Conservation (phyloP, 2,329 filamentous ascomycete species). For the Stachybotrys echinatus region DNA sequence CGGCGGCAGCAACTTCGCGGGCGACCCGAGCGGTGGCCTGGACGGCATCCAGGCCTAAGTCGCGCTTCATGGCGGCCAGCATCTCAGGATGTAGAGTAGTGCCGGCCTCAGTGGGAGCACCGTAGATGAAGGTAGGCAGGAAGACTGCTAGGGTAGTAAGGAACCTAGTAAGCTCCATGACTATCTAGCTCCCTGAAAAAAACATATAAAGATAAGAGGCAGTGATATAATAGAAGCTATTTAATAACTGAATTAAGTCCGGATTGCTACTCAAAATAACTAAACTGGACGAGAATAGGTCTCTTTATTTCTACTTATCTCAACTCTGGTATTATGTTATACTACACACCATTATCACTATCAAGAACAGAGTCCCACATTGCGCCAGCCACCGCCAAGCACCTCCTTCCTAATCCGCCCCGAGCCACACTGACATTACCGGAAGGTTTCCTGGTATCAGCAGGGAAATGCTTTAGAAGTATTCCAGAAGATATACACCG, state of each 20-base stretch:
- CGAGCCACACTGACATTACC: background rate
- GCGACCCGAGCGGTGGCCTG: slow-evolving; percentile 6
- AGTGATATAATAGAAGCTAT: background rate
- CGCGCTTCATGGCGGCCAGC: slow-evolving; percentile 6
- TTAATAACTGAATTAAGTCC: background rate
- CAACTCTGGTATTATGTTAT: background rate
- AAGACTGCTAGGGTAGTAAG: slow-evolving; percentile 2
- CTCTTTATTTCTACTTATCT: background rate
- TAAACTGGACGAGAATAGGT: background rate
- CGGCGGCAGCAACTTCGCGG: background rate
- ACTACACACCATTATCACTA: background rate
- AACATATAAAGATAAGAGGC: background rate
- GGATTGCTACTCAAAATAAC: background rate
- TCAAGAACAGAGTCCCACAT: background rate
- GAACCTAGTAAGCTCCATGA: slow-evolving; percentile 6
- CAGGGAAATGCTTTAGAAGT: background rate
- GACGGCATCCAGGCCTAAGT: slow-evolving; percentile 5
- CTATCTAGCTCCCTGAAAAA: background rate
- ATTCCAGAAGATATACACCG: background rate
- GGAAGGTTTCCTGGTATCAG: background rate
- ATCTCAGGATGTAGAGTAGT: slow-evolving; percentile 3
- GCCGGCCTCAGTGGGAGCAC: slow-evolving; percentile 2
- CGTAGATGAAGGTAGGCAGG: slow-evolving; percentile 4
- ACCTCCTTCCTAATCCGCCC: background rate
- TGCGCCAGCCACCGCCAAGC: background rate